A percentile compares a stretch with the other conserved stretches of the same genome.
phyloP scores from a whole-genome alignment of 2,329 filamentous ascomycete species.

The Aspergillus tamarii region DNA sequence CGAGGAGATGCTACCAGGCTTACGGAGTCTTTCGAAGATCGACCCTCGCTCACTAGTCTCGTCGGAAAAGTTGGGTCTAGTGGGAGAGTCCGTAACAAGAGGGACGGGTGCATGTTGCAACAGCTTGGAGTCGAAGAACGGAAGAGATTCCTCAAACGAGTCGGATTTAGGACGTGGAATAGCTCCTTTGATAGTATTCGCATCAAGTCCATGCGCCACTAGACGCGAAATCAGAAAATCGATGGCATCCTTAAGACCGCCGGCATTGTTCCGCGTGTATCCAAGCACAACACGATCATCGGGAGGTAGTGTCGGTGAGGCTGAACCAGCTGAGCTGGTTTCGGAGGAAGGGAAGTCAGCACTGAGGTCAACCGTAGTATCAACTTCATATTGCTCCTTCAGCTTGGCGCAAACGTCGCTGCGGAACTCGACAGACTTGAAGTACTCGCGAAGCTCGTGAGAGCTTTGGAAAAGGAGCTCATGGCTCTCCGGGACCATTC shows the following conservation, averaged over 20 bases:
- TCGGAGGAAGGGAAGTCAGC: slow-evolving; percentile 31
- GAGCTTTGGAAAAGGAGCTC: slow-evolving; percentile 83
- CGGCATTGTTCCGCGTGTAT: slow-evolving; percentile 96
- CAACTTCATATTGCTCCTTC: slow-evolving; percentile 88
- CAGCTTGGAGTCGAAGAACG: slow-evolving; percentile 96
- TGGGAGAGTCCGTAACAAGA: slow-evolving; percentile 82
- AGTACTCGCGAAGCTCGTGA: slow-evolving; percentile 74
- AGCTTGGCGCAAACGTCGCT: slow-evolving; percentile 81
- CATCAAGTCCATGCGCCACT: slow-evolving; percentile 85
- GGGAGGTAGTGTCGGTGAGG: slow-evolving; percentile 51
- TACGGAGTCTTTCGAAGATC: slow-evolving; percentile 88
- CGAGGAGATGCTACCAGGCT: slow-evolving; percentile 91
- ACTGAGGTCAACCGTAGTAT: slow-evolving; percentile 69
- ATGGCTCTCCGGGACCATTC: slow-evolving; percentile 96
- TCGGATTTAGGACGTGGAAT: slow-evolving; percentile 98
- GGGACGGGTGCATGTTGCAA: slow-evolving; percentile 87
- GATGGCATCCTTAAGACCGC: slow-evolving; percentile 91
- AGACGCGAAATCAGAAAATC: slow-evolving; percentile 88
- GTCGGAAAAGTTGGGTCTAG: slow-evolving; percentile 80
- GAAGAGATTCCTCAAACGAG: slow-evolving; percentile 95
- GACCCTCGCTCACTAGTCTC: slow-evolving; percentile 79
- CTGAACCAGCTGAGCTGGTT: slow-evolving; percentile 36
- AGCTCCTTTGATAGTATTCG: slow-evolving; percentile 84
- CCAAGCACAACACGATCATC: slow-evolving; percentile 67
- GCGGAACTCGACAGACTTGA: slow-evolving; percentile 79